phyloP scores from a whole-genome alignment of 345 rosid genomes.

The Dimocarpus longan region DNA sequence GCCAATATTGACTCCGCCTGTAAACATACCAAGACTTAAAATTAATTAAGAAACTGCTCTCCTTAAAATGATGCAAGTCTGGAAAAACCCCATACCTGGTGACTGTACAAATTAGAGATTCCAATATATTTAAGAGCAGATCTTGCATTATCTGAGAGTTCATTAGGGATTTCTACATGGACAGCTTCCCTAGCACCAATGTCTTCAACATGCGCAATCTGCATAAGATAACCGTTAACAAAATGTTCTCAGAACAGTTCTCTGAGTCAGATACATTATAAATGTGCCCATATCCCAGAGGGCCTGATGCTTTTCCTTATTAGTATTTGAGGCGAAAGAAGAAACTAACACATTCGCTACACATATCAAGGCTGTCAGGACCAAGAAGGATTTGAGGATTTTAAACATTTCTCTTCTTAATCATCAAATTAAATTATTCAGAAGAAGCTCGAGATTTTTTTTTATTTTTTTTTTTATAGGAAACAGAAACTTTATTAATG shows the following conservation, averaged over 20 bases:
- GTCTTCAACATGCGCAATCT: constrained; percentile 83
- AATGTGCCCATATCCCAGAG: constrained; percentile 5
- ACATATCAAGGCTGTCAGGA: constrained; percentile 14
- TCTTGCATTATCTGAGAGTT: constrained; percentile 65
- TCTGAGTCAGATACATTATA: constrained; percentile 9
- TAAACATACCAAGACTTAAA: constrained; percentile 21
- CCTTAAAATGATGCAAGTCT: constrained; percentile 7
- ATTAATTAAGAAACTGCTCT: constrained; percentile 12
- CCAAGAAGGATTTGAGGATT: constrained; percentile 4
- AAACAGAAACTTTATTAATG: too few relatives aligned
- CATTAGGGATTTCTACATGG: constrained; percentile 52
- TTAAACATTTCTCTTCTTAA: constrained; percentile 12
- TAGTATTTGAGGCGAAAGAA: not conserved
- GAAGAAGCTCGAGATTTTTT: too few relatives aligned
- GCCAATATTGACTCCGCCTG: constrained; percentile 86
- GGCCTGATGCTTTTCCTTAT: constrained; percentile 1
- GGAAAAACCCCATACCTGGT: constrained; percentile 62
- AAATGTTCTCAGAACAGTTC: constrained; percentile 16
- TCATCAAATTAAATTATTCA: constrained; percentile 1
- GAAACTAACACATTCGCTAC: constrained; percentile 7
- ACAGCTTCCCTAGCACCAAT: constrained; percentile 62
- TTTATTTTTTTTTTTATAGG: too few relatives aligned
- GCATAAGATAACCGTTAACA: constrained; percentile 33
- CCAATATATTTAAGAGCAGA: constrained; percentile 67
- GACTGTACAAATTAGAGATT: constrained; percentile 71